Percentiles rank a stretch among this genome's conserved stretches.
phyloP scores from a whole-genome alignment of 129 eudicot species.

The Centaurea solstitialis region DNA sequence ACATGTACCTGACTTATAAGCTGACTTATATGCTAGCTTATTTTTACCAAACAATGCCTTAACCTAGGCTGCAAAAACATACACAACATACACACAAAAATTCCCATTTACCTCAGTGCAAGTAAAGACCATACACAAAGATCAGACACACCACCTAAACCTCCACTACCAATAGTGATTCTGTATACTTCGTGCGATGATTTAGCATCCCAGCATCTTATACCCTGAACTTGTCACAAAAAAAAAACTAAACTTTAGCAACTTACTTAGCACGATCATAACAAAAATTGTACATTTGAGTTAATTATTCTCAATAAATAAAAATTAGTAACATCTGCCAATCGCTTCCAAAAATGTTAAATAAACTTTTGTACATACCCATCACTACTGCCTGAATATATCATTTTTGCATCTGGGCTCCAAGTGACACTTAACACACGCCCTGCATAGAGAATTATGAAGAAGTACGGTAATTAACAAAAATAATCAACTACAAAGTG shows the following conservation, averaged over 20 bases:
- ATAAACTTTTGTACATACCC: slow-evolving; percentile 50
- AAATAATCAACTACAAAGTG: not conserved
- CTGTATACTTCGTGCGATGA: slow-evolving; percentile 72
- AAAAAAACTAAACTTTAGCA: not conserved
- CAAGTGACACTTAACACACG: slow-evolving; percentile 84
- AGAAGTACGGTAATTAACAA: not conserved
- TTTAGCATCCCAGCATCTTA: slow-evolving; percentile 88
- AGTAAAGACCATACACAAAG: slow-evolving; percentile 93
- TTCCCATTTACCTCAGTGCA: slow-evolving; percentile 64
- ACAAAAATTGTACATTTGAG: not conserved
- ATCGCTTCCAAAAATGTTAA: not conserved
- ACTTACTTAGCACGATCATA: not conserved
- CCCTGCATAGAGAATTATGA: slow-evolving; percentile 43
- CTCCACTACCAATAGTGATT: slow-evolving; percentile 86
- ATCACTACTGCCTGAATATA: slow-evolving; percentile 93
- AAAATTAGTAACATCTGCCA: not conserved
- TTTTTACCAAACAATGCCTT: too few relatives aligned
- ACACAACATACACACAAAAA: not conserved
- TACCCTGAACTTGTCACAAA: slow-evolving; percentile 57
- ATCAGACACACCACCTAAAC: slow-evolving; percentile 69
- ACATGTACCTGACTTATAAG: too few relatives aligned
- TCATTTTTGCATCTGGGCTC: slow-evolving; percentile 74
- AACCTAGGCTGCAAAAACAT: not conserved
- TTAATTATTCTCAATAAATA: not conserved
- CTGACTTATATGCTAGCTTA: too few relatives aligned